Percentiles rank a stretch among this genome's conserved stretches.
Evolutionary conservation across 805 yeast genomes (phyloP).

Genomic region (Pichia thaimueangensis): DNA sequence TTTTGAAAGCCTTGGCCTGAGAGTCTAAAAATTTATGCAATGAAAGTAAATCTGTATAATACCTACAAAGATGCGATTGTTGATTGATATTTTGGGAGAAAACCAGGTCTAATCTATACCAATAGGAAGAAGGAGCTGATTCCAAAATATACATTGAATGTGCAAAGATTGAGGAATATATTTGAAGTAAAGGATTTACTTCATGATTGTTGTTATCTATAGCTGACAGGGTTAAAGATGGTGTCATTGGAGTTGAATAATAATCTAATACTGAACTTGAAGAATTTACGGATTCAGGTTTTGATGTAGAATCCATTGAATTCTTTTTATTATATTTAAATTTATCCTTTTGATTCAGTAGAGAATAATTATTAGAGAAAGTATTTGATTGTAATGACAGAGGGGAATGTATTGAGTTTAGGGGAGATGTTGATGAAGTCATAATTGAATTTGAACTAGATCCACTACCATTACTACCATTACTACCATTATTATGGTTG

Average conservation of each 20-base stretch:
- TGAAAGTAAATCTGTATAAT: conserved; percentile 46
- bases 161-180: conserved; percentile 15
- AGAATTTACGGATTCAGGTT: not conserved
- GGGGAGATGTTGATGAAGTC: not conserved
- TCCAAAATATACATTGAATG: conserved; percentile 22
- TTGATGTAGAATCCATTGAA: not conserved
- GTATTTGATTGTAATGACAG: no score
- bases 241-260: not conserved
- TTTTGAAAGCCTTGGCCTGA: conserved; percentile 21
- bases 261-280: conserved; percentile 1
- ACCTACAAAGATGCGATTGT: conserved; percentile 38
- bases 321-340: not conserved
- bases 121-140: conserved; percentile 26
- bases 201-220: not conserved
- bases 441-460: not conserved
- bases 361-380: no score
- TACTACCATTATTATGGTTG: not conserved
- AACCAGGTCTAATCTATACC: conserved; percentile 43
- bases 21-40: conserved; percentile 28
- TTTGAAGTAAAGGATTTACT: not conserved
- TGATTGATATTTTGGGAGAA: conserved; percentile 19
- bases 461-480: not conserved
- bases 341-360: not conserved
- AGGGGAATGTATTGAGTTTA: no score
- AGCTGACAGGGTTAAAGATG: not conserved